phyloP scores from a whole-genome alignment of 164 flowering plant species.

The Litsea cubeba region DNA sequence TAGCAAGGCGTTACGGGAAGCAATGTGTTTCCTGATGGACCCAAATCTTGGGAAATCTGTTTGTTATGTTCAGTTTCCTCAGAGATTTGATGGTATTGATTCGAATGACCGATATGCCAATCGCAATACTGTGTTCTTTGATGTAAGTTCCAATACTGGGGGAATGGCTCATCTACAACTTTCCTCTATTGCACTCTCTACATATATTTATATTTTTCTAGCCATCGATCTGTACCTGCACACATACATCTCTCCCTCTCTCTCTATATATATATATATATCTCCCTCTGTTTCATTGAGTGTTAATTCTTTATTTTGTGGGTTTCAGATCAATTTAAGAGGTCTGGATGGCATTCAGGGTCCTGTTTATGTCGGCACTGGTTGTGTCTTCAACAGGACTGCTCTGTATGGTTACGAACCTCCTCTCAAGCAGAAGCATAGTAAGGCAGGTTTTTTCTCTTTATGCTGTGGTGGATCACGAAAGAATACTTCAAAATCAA shows the following conservation, averaged over 20 bases:
- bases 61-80: conserved; percentile 61
- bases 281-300: no score
- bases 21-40: conserved; percentile 71
- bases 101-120: conserved; percentile 60
- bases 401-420: conserved; percentile 59
- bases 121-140: conserved; percentile 66
- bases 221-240: no score
- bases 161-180: not conserved
- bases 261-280: no score
- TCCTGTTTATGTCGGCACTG: conserved; percentile 59
- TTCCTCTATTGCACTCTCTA: not conserved
- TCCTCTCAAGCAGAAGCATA: conserved; percentile 36
- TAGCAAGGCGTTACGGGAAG: conserved; percentile 65
- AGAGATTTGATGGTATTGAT: conserved; percentile 73
- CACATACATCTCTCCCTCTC: no score
- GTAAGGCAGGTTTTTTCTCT: conserved; percentile 24
- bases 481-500: conserved; percentile 29
- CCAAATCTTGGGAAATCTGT: conserved; percentile 50
- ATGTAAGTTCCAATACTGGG: conserved; percentile 25
- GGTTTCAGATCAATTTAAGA: conserved; percentile 49
- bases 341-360: conserved; percentile 66
- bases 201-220: no score
- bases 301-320: not conserved
- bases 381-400: conserved; percentile 57
- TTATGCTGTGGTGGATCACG: conserved; percentile 36